Conservation (phyloP, 139 green algal species). For the Chlorella sp. region DNA sequence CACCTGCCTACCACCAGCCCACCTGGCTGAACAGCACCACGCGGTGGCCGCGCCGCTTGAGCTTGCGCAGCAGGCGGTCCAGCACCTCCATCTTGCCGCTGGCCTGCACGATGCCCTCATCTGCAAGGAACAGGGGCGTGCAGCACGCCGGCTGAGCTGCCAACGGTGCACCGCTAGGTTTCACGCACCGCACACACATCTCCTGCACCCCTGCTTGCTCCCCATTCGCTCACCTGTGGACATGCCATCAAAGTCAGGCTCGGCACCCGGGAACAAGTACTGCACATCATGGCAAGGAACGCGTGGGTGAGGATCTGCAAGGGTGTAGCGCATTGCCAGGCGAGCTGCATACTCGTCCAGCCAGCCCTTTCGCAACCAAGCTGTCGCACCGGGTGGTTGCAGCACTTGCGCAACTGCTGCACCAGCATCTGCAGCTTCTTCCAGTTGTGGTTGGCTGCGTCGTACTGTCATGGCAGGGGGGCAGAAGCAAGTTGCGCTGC, state of each 20-base stretch:
- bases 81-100: conserved; percentile 82
- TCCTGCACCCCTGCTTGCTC: no score
- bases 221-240: conserved; percentile 25
- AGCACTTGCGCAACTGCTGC: conserved; percentile 83
- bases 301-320: background rate
- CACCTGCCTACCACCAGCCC: background rate
- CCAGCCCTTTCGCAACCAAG: no score
- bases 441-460: conserved; percentile 41
- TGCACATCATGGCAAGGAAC: background rate
- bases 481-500: no score
- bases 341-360: no score
- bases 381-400: conserved; percentile 66
- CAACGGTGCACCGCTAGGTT: no score
- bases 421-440: conserved; percentile 71
- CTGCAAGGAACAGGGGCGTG: conserved; percentile 11
- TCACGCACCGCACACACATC: no score
- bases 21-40: conserved; percentile 81
- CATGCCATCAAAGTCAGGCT: conserved; percentile 69
- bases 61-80: conserved; percentile 78
- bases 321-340: no score
- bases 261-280: conserved; percentile 73
- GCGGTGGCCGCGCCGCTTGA: conserved; percentile 78
- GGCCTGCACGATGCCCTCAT: conserved; percentile 66
- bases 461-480: conserved; percentile 29
- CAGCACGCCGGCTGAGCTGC: no score